phyloP scores from a whole-genome alignment of 352 stramenopile genomes.

The Globisporangium splendens region DNA sequence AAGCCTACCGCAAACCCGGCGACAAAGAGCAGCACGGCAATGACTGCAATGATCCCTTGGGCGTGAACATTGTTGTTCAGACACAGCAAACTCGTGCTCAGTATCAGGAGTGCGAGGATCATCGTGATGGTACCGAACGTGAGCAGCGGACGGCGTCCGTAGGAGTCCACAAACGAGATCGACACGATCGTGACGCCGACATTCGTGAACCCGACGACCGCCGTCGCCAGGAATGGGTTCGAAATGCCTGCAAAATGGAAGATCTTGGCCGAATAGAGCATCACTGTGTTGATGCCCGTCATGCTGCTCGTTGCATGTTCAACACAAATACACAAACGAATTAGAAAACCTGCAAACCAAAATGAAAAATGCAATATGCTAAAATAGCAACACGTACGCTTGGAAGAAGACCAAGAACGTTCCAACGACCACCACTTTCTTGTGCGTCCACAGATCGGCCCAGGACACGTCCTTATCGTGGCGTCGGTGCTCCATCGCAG shows the following conservation, averaged over 20 bases:
- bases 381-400: slow-evolving; percentile 30
- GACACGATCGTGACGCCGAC: slow-evolving; percentile 79
- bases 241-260: slow-evolving; percentile 88
- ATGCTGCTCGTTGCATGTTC: slow-evolving; percentile 31
- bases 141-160: slow-evolving; percentile 70
- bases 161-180: slow-evolving; percentile 69
- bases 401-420: slow-evolving; percentile 78
- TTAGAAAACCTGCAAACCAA: background rate
- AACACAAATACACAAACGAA: background rate
- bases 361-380: too few species aligned
- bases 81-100: slow-evolving; percentile 70
- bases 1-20: slow-evolving; percentile 81
- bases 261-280: slow-evolving; percentile 90
- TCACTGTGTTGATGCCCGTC: slow-evolving; percentile 91
- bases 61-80: slow-evolving; percentile 41
- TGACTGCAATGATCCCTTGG: slow-evolving; percentile 67
- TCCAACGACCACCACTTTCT: slow-evolving; percentile 50
- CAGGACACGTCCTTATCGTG: slow-evolving; percentile 38
- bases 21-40: slow-evolving; percentile 79
- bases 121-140: slow-evolving; percentile 69
- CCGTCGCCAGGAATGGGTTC: slow-evolving; percentile 80
- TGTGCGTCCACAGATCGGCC: slow-evolving; percentile 55
- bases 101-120: slow-evolving; percentile 54
- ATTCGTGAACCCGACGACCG: slow-evolving; percentile 69
- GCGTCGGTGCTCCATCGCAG: slow-evolving; percentile 55